Base-by-base conservation (phyloP, 1,284 basidiomycete species). In the Microbotryomycetes sp. region DNA sequence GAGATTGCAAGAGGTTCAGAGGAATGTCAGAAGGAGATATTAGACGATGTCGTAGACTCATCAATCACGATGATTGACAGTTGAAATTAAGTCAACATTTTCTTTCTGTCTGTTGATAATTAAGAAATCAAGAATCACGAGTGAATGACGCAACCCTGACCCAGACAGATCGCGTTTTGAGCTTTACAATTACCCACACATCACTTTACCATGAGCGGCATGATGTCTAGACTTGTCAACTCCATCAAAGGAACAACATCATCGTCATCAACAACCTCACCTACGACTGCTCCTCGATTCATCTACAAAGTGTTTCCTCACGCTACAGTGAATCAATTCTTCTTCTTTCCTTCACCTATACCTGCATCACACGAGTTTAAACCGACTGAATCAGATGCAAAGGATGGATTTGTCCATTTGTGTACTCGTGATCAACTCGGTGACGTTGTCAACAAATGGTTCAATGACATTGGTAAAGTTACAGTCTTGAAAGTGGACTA, bases 371-470 rank as follows among this genome's bases (percentile, higher is more conserved):
- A 66, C 56, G 49, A 60, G 25, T 68, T 68, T 23, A 45, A 54
- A 22, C 48, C 64, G 2, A 30, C 26, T 22, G 60, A 59, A 22
- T 48, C 66, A 12, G 67, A 68, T 22, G 67, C 67, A 2, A 59
- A 55, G 68, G 65, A 57, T 69, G 82, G 82, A 22, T 84, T 83
- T 75, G 80, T 86, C 53, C 84, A 86, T 73, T 77, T 86, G 32
- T 85, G 83, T 6, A 82, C 81, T 15, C 79, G 82, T 2, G 49
- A 69, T n/a, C 84, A 86, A 72, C 74, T 84, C 12, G 79, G 80
- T 0, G 76, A 76, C 48, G 84, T 83, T 9, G 73, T 84, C 23
- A 76, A 79, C 47, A 75, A 76, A 46, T 86, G 84, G 77, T 86
- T 85, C 74, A 70, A 78, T 15, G 22, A 58, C 12, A 57, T 55